A percentile compares a stretch with the other conserved stretches of the same genome.
Conservation (phyloP, 257 asterid species). For the Ilex asprella region DNA sequence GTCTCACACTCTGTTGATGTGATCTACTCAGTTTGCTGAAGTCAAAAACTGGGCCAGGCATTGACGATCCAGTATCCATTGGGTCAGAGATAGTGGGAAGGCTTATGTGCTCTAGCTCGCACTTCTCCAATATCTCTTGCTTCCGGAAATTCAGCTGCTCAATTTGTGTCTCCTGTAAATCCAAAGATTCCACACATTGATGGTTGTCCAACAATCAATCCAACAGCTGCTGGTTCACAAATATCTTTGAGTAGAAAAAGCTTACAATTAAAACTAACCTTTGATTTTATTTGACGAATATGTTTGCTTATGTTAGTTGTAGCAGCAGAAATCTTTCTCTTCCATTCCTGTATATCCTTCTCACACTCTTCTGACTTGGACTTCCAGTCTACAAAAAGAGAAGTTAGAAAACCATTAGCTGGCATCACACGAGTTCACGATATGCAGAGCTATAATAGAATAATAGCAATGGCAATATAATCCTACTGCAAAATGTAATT, state of each 20-base stretch:
- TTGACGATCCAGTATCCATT: slow-evolving; percentile 57
- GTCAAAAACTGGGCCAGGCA: slow-evolving; percentile 61
- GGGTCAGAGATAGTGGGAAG: slow-evolving; percentile 75
- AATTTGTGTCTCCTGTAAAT: slow-evolving; percentile 69
- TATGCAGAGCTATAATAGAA: not conserved
- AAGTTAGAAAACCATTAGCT: not conserved
- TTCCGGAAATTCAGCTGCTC: slow-evolving; percentile 70
- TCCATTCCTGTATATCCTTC: slow-evolving; percentile 72
- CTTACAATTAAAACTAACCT: slow-evolving; percentile 41
- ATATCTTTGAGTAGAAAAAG: not conserved
- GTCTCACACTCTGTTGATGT: slow-evolving; percentile 61
- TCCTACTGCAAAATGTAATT: no score
- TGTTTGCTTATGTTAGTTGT: slow-evolving; percentile 84
- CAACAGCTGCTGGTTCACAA: not conserved
- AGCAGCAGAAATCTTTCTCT: slow-evolving; percentile 78
- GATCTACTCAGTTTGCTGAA: slow-evolving; percentile 64
- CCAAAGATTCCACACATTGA: slow-evolving; percentile 13
- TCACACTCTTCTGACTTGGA: slow-evolving; percentile 83
- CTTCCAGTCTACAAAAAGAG: slow-evolving; percentile 54
- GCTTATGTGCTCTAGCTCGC: slow-evolving; percentile 74
- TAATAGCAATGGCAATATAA: no score
- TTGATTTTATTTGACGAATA: slow-evolving; percentile 82
- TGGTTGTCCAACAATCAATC: no score
- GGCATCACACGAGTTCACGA: not conserved
- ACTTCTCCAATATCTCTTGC: slow-evolving; percentile 83